Conservation (phyloP, 768 basidiomycete species). For the Suillus fuscotomentosus region DNA sequence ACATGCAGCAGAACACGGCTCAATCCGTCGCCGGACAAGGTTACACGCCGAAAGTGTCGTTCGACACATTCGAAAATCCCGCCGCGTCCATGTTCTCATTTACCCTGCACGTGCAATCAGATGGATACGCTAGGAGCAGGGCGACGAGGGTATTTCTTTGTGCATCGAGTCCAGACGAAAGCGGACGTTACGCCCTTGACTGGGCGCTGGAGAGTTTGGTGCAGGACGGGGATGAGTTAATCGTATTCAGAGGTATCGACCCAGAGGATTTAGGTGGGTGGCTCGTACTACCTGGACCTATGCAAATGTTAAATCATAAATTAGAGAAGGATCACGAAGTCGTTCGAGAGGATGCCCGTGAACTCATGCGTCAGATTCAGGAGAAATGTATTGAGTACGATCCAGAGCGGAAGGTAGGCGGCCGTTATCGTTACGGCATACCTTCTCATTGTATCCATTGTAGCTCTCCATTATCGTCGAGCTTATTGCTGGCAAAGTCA, state of each 20-base stretch:
- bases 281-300: not conserved
- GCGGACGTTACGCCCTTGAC: slow-evolving; percentile 83
- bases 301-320: not conserved
- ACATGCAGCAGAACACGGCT: slow-evolving; percentile 12
- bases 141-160: slow-evolving; percentile 88
- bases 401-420: slow-evolving; percentile 65
- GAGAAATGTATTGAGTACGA: slow-evolving; percentile 79
- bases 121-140: slow-evolving; percentile 71
- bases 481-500: slow-evolving; percentile 89
- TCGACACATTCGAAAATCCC: slow-evolving; percentile 85
- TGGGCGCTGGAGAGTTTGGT: slow-evolving; percentile 88
- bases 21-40: slow-evolving; percentile 28
- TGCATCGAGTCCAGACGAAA: slow-evolving; percentile 86
- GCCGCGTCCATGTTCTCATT: slow-evolving; percentile 85
- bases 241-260: slow-evolving; percentile 89
- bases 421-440: not conserved
- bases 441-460: slow-evolving; percentile 1
- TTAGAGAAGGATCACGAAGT: slow-evolving; percentile 74
- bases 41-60: slow-evolving; percentile 57
- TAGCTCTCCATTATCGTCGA: slow-evolving; percentile 90
- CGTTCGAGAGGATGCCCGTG: slow-evolving; percentile 82
- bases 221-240: slow-evolving; percentile 88
- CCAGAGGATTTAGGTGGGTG: slow-evolving; percentile 72
- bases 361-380: slow-evolving; percentile 77
- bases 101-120: slow-evolving; percentile 81